Evolutionary conservation across 106 monocot genomes (phyloP).

Genomic region (Triglochin maritima): DNA sequence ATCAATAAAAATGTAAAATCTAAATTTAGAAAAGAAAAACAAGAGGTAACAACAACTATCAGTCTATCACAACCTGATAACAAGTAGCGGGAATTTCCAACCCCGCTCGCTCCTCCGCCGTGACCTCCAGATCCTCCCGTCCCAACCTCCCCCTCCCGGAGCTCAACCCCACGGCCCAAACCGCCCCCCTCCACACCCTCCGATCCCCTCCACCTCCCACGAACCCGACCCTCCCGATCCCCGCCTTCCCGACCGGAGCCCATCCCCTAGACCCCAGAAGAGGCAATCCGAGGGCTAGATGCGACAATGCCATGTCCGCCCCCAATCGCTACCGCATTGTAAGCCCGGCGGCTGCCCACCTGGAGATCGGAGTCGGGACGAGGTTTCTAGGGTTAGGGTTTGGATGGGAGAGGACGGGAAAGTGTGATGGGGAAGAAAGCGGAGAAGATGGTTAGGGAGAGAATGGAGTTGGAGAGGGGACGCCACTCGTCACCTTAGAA

Average conservation of each 20-base stretch:
- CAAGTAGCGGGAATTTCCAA: constrained; percentile 86
- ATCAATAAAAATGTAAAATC: too few species aligned
- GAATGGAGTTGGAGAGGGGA: not conserved
- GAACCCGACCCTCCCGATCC: not conserved
- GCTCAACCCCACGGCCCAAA: not conserved
- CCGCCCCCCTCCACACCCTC: constrained; percentile 3
- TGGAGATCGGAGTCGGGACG: not conserved
- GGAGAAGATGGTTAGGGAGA: not conserved
- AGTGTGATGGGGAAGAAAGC: not conserved
- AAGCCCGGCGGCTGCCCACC: not conserved
- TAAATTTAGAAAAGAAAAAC: not conserved
- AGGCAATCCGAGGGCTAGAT: constrained; percentile 20
- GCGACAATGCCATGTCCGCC: constrained; percentile 42
- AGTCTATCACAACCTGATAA: constrained; percentile 50
- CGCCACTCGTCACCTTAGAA: too few species aligned
- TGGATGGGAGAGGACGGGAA: not conserved
- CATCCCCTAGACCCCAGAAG: constrained; percentile 13
- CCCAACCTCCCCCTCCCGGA: constrained; percentile 21
- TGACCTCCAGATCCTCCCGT: constrained; percentile 18
- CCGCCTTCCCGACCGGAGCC: constrained; percentile 9
- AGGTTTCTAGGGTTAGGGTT: not conserved
- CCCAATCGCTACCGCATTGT: constrained; percentile 3
- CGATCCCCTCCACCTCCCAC: not conserved
- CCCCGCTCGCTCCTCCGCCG: constrained; percentile 21
- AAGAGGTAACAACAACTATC: not conserved